Conservation (phyloP, 169 alveolate species). For the Besnoitia besnoiti region DNA sequence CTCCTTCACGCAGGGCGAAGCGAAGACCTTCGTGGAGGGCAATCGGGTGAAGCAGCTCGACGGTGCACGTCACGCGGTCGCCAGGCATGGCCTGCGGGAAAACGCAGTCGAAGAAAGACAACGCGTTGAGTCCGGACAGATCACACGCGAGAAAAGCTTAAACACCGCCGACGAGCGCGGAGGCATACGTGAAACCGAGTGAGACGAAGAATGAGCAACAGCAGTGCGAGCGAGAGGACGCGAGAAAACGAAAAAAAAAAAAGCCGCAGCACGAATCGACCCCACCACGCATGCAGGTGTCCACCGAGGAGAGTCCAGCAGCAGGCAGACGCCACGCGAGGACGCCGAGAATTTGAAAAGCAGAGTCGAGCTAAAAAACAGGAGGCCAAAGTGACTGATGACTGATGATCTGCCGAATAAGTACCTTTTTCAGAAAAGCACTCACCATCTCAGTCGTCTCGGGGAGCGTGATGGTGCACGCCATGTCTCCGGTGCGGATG, state of each 20-base stretch:
- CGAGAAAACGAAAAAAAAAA: neutral
- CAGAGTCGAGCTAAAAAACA: no score
- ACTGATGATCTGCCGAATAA: no score
- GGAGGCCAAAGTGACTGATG: no score
- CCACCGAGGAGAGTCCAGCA: no score
- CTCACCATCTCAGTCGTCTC: constrained; percentile 86
- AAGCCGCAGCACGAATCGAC: no score
- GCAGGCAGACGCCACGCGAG: no score
- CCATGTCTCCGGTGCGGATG: constrained; percentile 94
- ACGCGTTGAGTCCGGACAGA: neutral
- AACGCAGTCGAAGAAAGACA: neutral
- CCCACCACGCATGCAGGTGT: no score
- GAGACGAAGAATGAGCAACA: neutral
- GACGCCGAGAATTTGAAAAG: neutral
- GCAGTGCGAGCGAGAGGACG: neutral
- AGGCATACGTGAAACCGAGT: neutral
- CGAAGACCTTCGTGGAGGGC: constrained; percentile 85
- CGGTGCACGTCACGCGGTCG: constrained; percentile 75
- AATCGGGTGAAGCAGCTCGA: constrained; percentile 83
- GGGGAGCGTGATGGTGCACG: constrained; percentile 88
- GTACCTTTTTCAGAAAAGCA: no score
- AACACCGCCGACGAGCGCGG: neutral
- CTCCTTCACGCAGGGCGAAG: constrained; percentile 96
- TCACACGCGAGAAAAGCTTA: neutral
- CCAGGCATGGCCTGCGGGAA: constrained; percentile 70